Conservation (phyloP, 345 rosid genomes). For the Erucastrum elatum region DNA sequence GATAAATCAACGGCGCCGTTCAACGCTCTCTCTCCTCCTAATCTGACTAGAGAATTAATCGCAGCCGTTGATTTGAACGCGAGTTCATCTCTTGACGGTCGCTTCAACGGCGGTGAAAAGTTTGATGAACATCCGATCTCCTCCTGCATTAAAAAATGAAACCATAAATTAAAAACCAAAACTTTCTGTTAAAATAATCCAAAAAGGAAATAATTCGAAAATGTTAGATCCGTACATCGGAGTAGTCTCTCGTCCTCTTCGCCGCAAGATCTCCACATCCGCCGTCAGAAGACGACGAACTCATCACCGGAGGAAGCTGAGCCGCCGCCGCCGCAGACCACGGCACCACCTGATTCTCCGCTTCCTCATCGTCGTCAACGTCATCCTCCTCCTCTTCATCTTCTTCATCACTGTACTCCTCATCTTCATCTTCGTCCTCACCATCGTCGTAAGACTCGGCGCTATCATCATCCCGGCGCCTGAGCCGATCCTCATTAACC, state of each 20-base stretch:
- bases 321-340: slow-evolving; percentile 36
- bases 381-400: slow-evolving; percentile 37
- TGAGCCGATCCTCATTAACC: not conserved
- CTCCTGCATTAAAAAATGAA: slow-evolving; percentile 42
- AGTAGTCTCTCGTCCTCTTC: slow-evolving; percentile 57
- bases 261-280: slow-evolving; percentile 19
- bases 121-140: slow-evolving; percentile 50
- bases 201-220: not conserved
- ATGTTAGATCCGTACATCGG: slow-evolving; percentile 49
- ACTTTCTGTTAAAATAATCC: not conserved
- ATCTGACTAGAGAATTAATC: slow-evolving; percentile 40
- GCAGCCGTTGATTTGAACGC: slow-evolving; percentile 47
- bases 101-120: slow-evolving; percentile 32
- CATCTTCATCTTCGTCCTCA: slow-evolving; percentile 32
- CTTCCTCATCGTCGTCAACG: slow-evolving; percentile 37
- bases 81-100: slow-evolving; percentile 14
- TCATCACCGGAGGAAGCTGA: slow-evolving; percentile 45
- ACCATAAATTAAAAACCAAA: not conserved
- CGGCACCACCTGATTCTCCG: slow-evolving; percentile 71
- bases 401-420: slow-evolving; percentile 30
- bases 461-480: not conserved
- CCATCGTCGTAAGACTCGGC: slow-evolving; percentile 38
- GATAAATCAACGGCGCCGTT: slow-evolving; percentile 27
- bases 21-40: slow-evolving; percentile 32
- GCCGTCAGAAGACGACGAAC: slow-evolving; percentile 43